Base-by-base conservation (phyloP, 495 filamentous ascomycete species). In the Xylaria telfairii region DNA sequence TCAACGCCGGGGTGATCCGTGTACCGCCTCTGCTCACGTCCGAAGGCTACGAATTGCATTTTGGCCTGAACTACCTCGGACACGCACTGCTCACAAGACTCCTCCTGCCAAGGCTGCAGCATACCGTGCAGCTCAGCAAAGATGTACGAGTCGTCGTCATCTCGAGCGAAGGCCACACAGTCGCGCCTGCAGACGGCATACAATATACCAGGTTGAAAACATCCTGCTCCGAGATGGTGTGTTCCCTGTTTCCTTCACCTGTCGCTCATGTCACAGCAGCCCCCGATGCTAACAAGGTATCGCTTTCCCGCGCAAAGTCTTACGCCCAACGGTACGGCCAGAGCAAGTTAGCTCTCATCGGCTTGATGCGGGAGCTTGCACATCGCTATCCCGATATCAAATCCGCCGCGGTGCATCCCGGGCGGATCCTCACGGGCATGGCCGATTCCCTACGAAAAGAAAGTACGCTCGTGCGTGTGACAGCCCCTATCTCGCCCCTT, bases 1-100 rank as follows among this genome's bases (percentile, higher is more conserved):
- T 87, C 75, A 92, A 92, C 71, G 90, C 90, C 1, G 89, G 91
- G 30, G 82, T 90, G 61, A 87, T 90, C 84, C 84, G 80, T 0
- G 71, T 82, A 2, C 81, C 85, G 0, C 77, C 77, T 4, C 75
- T 76, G 0, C 73, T 77, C 0, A 92, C 90, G 1, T 75, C 80
- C 24, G 87, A 91, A 19, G 87, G 90, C 7, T 88, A 88, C 71
- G 89, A 92, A 70, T 83, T 87, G 34, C 87, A 91, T 68, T 87
- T 92, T 71, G 88, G 88, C 41, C 89, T 87, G 3, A 92, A 92
- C 72, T 85, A 92, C 75, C 73, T 92, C 65, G 89, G 88, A 4
- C 90, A 90, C 71, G 86, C 86, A 46, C 82, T 92, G 12, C 81
- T 93, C 39, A 88, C 87, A 1, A 85, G 85, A 69, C 79, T 91